Conservation (phyloP, 371 early-diverging fungal species). For the Racocetra persica region DNA sequence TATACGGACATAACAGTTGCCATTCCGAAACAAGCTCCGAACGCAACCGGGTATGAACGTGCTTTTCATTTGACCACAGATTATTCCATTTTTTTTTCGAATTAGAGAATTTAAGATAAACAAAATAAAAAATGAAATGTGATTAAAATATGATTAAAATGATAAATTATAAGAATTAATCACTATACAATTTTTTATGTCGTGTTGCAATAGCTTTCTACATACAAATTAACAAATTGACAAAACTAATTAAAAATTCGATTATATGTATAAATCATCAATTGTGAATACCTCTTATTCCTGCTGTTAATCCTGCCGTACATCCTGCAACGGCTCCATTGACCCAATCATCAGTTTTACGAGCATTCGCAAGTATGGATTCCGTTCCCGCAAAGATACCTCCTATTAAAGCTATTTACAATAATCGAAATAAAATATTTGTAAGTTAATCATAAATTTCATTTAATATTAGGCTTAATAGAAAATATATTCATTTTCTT, state of each 20-base stretch:
- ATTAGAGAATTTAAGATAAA: background rate
- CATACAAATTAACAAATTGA: too few species aligned
- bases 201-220: too few species aligned
- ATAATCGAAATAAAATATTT: background rate
- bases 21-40: conserved; percentile 29
- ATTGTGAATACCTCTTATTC: conserved; percentile 27
- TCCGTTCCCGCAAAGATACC: conserved; percentile 31
- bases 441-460: background rate
- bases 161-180: background rate
- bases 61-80: background rate
- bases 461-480: background rate
- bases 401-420: conserved; percentile 16
- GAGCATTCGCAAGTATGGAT: conserved; percentile 12
- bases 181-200: too few species aligned
- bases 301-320: conserved; percentile 27
- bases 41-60: background rate
- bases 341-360: conserved; percentile 41
- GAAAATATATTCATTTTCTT: too few species aligned
- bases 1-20: background rate
- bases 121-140: too few species aligned
- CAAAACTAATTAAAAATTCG: too few species aligned
- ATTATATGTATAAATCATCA: too few species aligned
- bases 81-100: background rate
- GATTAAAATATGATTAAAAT: background rate
- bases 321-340: conserved; percentile 33